phyloP scores from a whole-genome alignment of 768 basidiomycete species.

The Dictyophora rubrovolvata region DNA sequence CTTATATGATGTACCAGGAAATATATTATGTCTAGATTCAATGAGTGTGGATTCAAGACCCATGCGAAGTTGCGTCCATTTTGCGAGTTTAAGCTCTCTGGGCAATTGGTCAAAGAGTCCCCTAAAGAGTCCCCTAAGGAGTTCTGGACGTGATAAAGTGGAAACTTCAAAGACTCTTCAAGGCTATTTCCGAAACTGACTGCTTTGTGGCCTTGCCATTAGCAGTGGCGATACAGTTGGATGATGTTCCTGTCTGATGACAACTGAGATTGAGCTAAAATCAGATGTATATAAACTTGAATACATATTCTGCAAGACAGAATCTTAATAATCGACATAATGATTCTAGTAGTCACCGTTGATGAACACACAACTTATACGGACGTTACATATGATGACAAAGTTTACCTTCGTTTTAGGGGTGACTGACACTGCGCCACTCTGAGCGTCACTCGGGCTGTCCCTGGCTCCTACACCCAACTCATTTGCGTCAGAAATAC shows the following conservation, averaged over 20 bases:
- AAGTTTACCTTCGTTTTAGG: neutral
- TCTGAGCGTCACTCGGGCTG: neutral
- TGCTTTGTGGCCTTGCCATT: conserved; percentile 28
- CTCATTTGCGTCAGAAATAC: too few relatives aligned
- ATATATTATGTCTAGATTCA: too few relatives aligned
- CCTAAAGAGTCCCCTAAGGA: conserved; percentile 25
- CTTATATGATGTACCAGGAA: too few relatives aligned
- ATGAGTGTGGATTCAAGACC: too few relatives aligned
- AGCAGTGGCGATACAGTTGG: conserved; percentile 31
- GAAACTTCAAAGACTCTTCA: conserved; percentile 6
- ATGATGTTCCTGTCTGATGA: conserved; percentile 27
- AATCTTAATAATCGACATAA: neutral
- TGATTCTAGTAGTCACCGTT: neutral
- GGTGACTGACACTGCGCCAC: neutral
- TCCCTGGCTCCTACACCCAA: neutral
- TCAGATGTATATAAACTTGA: neutral
- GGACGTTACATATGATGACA: too few relatives aligned
- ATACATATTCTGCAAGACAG: neutral
- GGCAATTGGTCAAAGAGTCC: conserved; percentile 32
- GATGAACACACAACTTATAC: too few relatives aligned
- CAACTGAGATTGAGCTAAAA: neutral
- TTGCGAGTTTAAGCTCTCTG: conserved; percentile 20
- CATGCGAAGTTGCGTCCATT: too few relatives aligned
- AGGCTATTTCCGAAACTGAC: conserved; percentile 26
- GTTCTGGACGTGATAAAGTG: neutral